Evolutionary conservation across 2,329 filamentous ascomycete species (phyloP).

Genomic region (Podosphaera fusca): DNA sequence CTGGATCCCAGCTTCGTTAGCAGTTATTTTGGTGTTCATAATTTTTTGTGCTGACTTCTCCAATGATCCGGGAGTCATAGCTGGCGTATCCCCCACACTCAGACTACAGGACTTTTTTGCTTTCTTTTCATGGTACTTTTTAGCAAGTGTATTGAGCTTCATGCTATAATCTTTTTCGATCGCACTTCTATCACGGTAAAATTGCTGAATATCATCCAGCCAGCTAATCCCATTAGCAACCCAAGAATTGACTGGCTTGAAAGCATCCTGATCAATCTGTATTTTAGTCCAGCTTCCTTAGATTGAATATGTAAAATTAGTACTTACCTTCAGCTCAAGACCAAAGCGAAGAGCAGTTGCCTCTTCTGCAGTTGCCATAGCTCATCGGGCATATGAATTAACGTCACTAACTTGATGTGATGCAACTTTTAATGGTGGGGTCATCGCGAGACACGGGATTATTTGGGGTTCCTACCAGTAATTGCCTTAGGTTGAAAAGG

Average conservation of each 20-base stretch:
- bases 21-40: slow-evolving; percentile 2
- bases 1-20: slow-evolving; percentile 22
- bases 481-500: not conserved
- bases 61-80: slow-evolving; percentile 81
- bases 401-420: slow-evolving; percentile 8
- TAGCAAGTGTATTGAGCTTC: slow-evolving; percentile 68
- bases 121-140: slow-evolving; percentile 97
- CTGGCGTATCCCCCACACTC: slow-evolving; percentile 82
- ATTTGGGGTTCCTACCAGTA: not conserved
- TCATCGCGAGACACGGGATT: not conserved
- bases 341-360: slow-evolving; percentile 74
- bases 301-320: not conserved
- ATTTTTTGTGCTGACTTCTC: slow-evolving; percentile 37
- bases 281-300: slow-evolving; percentile 4
- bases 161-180: slow-evolving; percentile 95
- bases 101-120: slow-evolving; percentile 66
- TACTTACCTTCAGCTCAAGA: slow-evolving; percentile 66
- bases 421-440: not conserved
- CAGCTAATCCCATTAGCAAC: slow-evolving; percentile 72
- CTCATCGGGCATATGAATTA: slow-evolving; percentile 21
- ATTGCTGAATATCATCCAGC: slow-evolving; percentile 91
- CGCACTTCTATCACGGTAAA: slow-evolving; percentile 79
- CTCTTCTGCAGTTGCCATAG: slow-evolving; percentile 47
- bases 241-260: slow-evolving; percentile 88
- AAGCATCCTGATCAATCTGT: slow-evolving; percentile 48